Base-by-base conservation (phyloP, 805 yeast genomes). In the Hanseniaspora taiwanica region DNA sequence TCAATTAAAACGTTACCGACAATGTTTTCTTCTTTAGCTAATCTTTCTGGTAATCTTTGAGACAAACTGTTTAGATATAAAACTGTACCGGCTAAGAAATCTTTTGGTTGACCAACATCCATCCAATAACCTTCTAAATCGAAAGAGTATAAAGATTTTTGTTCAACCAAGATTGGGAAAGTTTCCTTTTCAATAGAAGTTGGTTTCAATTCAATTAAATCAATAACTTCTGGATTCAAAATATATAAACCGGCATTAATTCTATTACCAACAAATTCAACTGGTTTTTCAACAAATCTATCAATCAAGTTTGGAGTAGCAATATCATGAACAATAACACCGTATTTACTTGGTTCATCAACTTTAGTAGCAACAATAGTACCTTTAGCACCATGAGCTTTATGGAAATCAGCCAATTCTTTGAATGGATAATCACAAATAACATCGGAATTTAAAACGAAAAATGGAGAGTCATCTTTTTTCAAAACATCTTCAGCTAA, bases 91-190 rank as follows among this genome's bases (percentile, higher is more conserved):
- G 95, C 78, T 50, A 91, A 69, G 79, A 86, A 91, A 69, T 91
- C 99, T 77, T 89, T 91, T 75, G 99, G 99, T 74, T 91, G 99
- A 66, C 99, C 99, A 53, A 91, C 96, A 66, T 91, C 99, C 98
- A 91, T 91, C 99, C 99, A 91, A 83, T 78, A 91, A 51, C 98
- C 97, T 72, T 91, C 96, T 60, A 91, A 77, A 66, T 91, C 99
- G 59, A 83, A 91, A 41, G 97, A 87, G 74, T 79, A 91, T 57
- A 91, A 74, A 46, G 80, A 74, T 60, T 81, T 86, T 61, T 80
- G 69, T 67, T 83, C 93, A 51, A 93, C 96, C 56, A 91, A 76
- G 56, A 71, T 68, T 57, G 99, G 99, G 96, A 91, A 91, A 53
- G 96, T 87, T 75, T 91, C 99, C 80, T 87, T 87, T 75, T 91